Evolutionary conservation across 2,329 filamentous ascomycete genomes (phyloP).

Genomic region (Talaromyces sp.): DNA sequence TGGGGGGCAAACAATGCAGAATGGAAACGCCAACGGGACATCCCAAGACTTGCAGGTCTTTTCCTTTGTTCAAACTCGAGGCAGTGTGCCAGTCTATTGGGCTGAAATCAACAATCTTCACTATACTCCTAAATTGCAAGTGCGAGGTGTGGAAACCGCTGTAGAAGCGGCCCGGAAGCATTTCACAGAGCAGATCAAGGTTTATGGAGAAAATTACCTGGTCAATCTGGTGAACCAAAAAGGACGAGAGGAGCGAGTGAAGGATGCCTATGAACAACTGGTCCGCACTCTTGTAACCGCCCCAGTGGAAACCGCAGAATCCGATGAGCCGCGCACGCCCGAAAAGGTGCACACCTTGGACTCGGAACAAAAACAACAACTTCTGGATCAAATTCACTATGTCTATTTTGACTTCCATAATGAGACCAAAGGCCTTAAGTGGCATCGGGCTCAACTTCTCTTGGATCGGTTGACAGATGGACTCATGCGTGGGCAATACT

Average conservation of each 20-base stretch:
- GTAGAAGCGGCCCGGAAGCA: constrained; percentile 74
- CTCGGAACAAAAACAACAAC: constrained; percentile 52
- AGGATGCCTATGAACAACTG: constrained; percentile 90
- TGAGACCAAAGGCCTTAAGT: constrained; percentile 91
- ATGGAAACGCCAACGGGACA: constrained; percentile 59
- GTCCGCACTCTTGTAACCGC: constrained; percentile 69
- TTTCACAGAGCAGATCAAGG: constrained; percentile 85
- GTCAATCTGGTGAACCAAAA: constrained; percentile 97
- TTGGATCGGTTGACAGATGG: constrained; percentile 75
- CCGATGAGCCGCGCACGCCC: constrained; percentile 56
- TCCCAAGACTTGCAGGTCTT: constrained; percentile 80
- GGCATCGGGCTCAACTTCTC: constrained; percentile 84
- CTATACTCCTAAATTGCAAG: constrained; percentile 85
- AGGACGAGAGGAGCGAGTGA: constrained; percentile 81
- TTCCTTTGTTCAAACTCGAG: constrained; percentile 92
- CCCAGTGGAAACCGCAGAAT: constrained; percentile 60
- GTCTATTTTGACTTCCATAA: constrained; percentile 98
- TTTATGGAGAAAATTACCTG: constrained; percentile 95
- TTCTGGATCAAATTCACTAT: constrained; percentile 85
- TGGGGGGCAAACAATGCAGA: constrained; percentile 69
- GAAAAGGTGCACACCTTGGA: constrained; percentile 83
- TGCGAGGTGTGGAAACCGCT: constrained; percentile 77
- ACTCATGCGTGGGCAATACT: constrained; percentile 78
- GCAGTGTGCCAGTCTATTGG: constrained; percentile 95
- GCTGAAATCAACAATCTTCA: constrained; percentile 88